Evolutionary conservation across 2,329 filamentous ascomycete genomes (phyloP), one percentile per base, ranked within the genome.

Genomic region (Colletotrichum horii): DNA sequence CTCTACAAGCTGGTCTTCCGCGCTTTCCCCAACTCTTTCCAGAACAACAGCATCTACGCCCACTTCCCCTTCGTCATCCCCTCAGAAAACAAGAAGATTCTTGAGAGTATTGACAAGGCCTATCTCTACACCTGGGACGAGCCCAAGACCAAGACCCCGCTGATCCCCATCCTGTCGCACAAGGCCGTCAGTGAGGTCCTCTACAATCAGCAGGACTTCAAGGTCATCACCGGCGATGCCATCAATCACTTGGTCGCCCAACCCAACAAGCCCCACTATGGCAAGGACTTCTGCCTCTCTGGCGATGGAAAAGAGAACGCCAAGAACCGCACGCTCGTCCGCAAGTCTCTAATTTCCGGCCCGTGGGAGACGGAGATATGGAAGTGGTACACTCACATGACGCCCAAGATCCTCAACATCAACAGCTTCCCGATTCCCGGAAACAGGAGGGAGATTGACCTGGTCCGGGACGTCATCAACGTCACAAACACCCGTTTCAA

Each of bases 1-100:
- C 89, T 93, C 82, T 92, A 93, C 84, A 94, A 94, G 84, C 86
- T 94, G 71, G 88, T 93, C 78, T 85, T 91, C 32, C 89, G 90
- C 43, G 91, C 92, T 11, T 93, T 94, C 83, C 92, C 92, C 4
- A 87, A 90, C 77, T 88, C 91, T 79, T 93, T 93, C 84, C 88
- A 88, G 78, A 82, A 85, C 32, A 91, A 94, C 82, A 93, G 91
- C 58, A 88, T 94, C 74, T 93, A 93, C 79, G 92, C 90, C 8
- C 91, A 93, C 79, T 92, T 89, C 81, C 91, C 88, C 2, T 79
- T 84, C 34, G 80, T 82, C 24, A 77, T 80, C 2, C 82, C 82
- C 2, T 30, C 77, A 0, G 91, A 93, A 76, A 94, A 93, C 83
- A 83, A 88, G 66, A 86, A 84, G n/a, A 92, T 93, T 72, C 88